A percentile compares a stretch with the other conserved stretches of the same genome.
These are phyloP conservation scores for Apiospora sp. DNA, from an alignment of 2,329 filamentous ascomycete species.

Conservation along the genomic window DNA sequence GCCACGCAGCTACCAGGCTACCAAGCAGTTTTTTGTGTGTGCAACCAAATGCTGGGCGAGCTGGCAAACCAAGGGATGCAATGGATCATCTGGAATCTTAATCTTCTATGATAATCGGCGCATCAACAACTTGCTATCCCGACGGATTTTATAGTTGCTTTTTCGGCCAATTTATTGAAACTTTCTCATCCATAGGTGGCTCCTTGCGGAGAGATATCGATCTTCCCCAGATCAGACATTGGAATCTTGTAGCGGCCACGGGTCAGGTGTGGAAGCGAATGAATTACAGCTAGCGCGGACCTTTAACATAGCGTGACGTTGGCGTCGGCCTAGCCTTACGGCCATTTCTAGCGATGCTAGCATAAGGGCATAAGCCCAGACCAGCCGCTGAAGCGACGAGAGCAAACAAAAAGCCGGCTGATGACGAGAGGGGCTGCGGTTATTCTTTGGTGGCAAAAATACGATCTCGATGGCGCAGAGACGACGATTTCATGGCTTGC, in stretches of 20 bases:
- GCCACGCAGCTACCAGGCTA: not conserved
- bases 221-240: constrained; percentile 1
- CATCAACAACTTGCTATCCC: not conserved
- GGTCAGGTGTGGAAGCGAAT: not conserved
- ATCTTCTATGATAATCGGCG: not conserved
- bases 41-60: not conserved
- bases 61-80: not conserved
- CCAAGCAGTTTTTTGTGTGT: not conserved
- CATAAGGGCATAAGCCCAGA: not conserved
- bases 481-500: not conserved
- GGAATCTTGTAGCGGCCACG: not conserved
- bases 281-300: not conserved
- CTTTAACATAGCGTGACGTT: not conserved
- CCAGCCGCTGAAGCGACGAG: not conserved
- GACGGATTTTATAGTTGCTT: constrained; percentile 13
- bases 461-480: not conserved
- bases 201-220: not conserved
- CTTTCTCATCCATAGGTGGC: not conserved
- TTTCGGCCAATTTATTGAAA: not conserved
- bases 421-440: not conserved
- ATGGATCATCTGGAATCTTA: not conserved
- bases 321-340: constrained; percentile 9
- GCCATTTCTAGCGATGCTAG: constrained; percentile 4
- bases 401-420: not conserved
- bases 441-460: not conserved